Base-by-base conservation (phyloP, 495 filamentous ascomycete species). In the Stereocaulon alpinum region DNA sequence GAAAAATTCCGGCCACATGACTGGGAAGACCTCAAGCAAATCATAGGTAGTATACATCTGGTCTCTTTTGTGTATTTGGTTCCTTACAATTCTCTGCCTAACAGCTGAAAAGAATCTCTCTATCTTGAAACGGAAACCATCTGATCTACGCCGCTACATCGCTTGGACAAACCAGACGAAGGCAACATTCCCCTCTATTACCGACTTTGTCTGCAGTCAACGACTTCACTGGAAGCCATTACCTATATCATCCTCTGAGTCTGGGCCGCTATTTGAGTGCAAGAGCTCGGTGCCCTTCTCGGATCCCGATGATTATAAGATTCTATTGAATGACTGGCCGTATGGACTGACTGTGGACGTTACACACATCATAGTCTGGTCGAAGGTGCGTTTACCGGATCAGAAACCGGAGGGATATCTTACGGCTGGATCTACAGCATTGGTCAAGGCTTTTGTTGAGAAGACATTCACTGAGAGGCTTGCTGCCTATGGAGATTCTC, bases 141-240 rank as follows among this genome's bases (percentile, higher is more conserved):
- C 86, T 61, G 87, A 93, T 67, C 79, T 95, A 11, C 77, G 82
- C 67, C 86, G 87, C 50, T 97, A 97, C 71, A 83, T 93, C 55
- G 70, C 80, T 55, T 96, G 91, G 91, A 83, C 82, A 10, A 73
- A 77, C 56, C 72, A 82, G 49, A 87, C 78, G 53, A 89, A 88
- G 61, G 72, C 74, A 34, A 64, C 83, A 58, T 95, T 93, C 70
- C 89, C 89, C 59, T 79, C 77, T 60, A 87, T 91, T 60, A 87
- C 82, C 44, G 82, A 85, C 65, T 96, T 85, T 67, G 78, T 97
- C 61, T 75, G 88, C 43, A 74, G 80, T 61, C 74, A 86, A 63
- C 84, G 89, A 2, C 76, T 97, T 32, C 77, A 78, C 12, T 96
- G 92, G 92, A 52, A 64, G 50, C 40, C 63, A 43, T 50, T 20